Conservation (phyloP, 257 asterid genomes). For the Gentiana macrophylla region DNA sequence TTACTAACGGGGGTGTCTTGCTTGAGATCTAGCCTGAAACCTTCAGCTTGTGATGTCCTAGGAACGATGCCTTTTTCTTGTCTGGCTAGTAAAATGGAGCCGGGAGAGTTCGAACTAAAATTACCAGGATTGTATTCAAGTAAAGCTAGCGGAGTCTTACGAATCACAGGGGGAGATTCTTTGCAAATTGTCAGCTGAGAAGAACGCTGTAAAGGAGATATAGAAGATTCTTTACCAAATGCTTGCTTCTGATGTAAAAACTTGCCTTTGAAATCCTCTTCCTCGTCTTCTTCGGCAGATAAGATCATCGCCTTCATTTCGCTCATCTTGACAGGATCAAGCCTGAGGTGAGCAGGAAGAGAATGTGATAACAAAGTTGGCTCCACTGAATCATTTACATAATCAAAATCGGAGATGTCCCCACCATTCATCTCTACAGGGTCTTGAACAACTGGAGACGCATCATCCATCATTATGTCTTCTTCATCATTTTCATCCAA, state of each 20-base stretch:
- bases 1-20: conserved; percentile 53
- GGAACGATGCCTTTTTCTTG: conserved; percentile 58
- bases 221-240: conserved; percentile 44
- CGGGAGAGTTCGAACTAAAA: conserved; percentile 52
- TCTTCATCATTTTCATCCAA: conserved; percentile 82
- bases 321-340: conserved; percentile 79
- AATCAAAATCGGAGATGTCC: conserved; percentile 53
- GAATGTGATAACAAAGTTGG: conserved; percentile 68
- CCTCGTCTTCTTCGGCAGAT: conserved; percentile 54
- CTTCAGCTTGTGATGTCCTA: conserved; percentile 46
- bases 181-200: conserved; percentile 25
- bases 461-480: conserved; percentile 62
- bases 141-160: conserved; percentile 87
- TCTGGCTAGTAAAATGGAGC: conserved; percentile 66
- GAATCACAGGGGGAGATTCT: conserved; percentile 37
- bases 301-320: conserved; percentile 71
- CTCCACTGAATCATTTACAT: conserved; percentile 33
- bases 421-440: conserved; percentile 33
- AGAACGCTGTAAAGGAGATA: conserved; percentile 44
- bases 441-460: conserved; percentile 47
- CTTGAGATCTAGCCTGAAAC: conserved; percentile 63
- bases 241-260: conserved; percentile 32
- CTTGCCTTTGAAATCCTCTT: conserved; percentile 32
- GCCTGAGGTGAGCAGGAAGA: conserved; percentile 96
- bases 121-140: conserved; percentile 64